Evolutionary conservation across 2,329 filamentous ascomycete species (phyloP).

Genomic region (Epichloe bromicola): DNA sequence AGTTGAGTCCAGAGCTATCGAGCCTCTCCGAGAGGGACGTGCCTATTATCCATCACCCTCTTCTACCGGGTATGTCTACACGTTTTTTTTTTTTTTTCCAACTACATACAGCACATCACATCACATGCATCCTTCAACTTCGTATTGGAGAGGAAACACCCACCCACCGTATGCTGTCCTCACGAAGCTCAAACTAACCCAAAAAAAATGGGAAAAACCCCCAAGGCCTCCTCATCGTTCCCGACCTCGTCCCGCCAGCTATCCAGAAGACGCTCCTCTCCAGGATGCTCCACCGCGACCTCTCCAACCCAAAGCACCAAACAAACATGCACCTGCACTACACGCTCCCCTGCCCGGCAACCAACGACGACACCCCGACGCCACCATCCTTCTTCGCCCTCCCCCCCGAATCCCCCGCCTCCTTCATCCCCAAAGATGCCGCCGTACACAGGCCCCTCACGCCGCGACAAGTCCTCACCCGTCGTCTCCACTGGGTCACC

Average conservation of each 20-base stretch:
- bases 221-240: constrained; percentile 66
- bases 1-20: constrained; percentile 22
- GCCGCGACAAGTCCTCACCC: constrained; percentile 56
- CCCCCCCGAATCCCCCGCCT: constrained; percentile 35
- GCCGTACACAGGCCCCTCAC: constrained; percentile 61
- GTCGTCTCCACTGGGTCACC: constrained; percentile 84
- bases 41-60: constrained; percentile 48
- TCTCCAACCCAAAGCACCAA: constrained; percentile 59
- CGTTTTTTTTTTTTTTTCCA: neutral
- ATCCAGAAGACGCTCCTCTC: constrained; percentile 60
- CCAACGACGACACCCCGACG: constrained; percentile 32
- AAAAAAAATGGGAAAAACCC: neutral
- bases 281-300: constrained; percentile 62
- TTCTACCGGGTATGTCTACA: constrained; percentile 50
- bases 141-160: neutral
- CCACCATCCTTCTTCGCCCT: constrained; percentile 41
- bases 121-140: neutral
- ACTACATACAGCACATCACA: too few species aligned
- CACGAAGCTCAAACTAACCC: too few species aligned
- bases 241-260: constrained; percentile 54
- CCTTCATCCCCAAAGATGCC: constrained; percentile 56
- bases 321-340: constrained; percentile 90
- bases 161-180: too few species aligned
- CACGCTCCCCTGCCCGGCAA: constrained; percentile 35
- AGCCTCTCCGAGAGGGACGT: constrained; percentile 24